Percentiles rank a stretch among this genome's conserved stretches.
Conservation (phyloP, 148 eudicot species). For the Dianthus caryophyllus region DNA sequence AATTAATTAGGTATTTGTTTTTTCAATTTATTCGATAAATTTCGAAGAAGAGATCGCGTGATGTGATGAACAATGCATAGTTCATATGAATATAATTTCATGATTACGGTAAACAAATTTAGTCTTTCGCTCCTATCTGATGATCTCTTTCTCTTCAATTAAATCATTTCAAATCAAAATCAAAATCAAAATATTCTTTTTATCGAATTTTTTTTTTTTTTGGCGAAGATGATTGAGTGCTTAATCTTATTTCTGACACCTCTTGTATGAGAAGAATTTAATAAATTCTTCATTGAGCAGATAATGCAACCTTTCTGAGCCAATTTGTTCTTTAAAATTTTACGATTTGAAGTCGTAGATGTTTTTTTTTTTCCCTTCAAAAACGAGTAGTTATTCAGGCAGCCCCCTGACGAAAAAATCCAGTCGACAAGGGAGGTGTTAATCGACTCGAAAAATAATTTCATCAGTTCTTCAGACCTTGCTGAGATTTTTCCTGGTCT, state of each 20-base stretch:
- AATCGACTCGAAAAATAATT: slow-evolving; percentile 25
- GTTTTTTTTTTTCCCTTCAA: too few species aligned
- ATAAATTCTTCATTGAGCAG: slow-evolving; percentile 26
- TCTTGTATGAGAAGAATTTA: slow-evolving; percentile 34
- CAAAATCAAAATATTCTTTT: too few species aligned
- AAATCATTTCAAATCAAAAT: too few species aligned
- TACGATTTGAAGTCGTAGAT: neutral
- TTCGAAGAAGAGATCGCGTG: slow-evolving; percentile 31
- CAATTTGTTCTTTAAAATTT: neutral
- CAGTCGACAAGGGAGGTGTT: slow-evolving; percentile 31
- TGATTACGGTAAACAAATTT: slow-evolving; percentile 39
- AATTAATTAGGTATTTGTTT: slow-evolving; percentile 28
- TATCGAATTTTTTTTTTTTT: too few species aligned
- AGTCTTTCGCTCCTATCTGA: slow-evolving; percentile 71
- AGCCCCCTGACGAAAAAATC: slow-evolving; percentile 27
- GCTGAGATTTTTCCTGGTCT: slow-evolving; percentile 15
- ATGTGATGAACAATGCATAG: slow-evolving; percentile 68
- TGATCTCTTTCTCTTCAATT: slow-evolving; percentile 17
- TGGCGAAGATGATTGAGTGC: slow-evolving; percentile 24
- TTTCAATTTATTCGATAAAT: neutral
- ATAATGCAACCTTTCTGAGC: slow-evolving; percentile 33
- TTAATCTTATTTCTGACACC: slow-evolving; percentile 27
- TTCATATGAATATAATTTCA: slow-evolving; percentile 51
- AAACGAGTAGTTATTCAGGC: slow-evolving; percentile 21
- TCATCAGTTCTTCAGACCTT: slow-evolving; percentile 30